phyloP scores from a whole-genome alignment of 2,329 filamentous ascomycete genomes.

The Leptosphaerulina australis region DNA sequence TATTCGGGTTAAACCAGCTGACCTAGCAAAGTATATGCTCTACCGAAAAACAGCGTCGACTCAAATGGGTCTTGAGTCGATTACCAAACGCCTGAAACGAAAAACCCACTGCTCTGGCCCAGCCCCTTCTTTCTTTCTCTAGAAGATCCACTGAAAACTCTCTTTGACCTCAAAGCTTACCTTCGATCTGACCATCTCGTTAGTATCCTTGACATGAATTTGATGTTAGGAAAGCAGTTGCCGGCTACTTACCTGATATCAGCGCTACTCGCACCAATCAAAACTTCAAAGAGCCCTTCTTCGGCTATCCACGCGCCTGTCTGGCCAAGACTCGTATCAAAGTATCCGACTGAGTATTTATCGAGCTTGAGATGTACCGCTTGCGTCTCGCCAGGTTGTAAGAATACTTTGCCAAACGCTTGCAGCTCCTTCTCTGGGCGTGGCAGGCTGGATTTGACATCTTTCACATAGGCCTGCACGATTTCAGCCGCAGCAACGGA shows the following conservation, averaged over 20 bases:
- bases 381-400: conserved; percentile 48
- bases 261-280: conserved; percentile 66
- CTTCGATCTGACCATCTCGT: conserved; percentile 49
- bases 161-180: conserved; percentile 65
- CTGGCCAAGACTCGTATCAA: conserved; percentile 61
- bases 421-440: conserved; percentile 73
- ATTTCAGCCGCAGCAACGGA: conserved; percentile 64
- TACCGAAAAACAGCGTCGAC: background rate
- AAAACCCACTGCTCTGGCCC: background rate
- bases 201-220: conserved; percentile 18
- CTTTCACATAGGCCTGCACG: conserved; percentile 71
- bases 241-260: conserved; percentile 66
- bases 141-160: conserved; percentile 71
- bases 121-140: background rate
- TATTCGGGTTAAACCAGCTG: too few species aligned
- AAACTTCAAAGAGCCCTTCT: conserved; percentile 65
- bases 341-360: conserved; percentile 63
- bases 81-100: background rate
- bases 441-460: conserved; percentile 66
- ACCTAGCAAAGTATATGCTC: too few species aligned
- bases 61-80: background rate
- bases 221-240: background rate
- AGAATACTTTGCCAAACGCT: conserved; percentile 61
- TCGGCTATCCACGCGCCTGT: conserved; percentile 67
- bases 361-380: conserved; percentile 44